Percentiles rank a stretch among this genome's conserved stretches.
Evolutionary conservation across 169 alveolate species (phyloP).

Genomic region (Plasmodium reichenowi): DNA sequence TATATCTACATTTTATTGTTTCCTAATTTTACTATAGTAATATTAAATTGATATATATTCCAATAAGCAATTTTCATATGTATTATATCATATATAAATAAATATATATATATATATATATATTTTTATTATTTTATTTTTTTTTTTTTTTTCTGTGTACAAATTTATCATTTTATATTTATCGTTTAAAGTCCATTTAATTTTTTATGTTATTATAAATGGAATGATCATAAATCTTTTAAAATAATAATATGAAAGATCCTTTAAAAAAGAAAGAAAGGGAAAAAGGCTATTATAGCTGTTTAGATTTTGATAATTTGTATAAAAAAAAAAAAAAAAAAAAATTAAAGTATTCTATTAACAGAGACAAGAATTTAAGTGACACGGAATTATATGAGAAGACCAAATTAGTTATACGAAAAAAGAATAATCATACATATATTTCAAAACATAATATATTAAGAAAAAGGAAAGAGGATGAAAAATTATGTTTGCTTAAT

Average conservation of each 20-base stretch:
- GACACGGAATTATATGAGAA: constrained; percentile 53
- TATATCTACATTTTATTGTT: too few relatives aligned
- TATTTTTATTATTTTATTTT: neutral
- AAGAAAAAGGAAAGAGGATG: constrained; percentile 4
- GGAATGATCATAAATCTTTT: neutral
- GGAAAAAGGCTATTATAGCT: constrained; percentile 70
- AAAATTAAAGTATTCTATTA: constrained; percentile 44
- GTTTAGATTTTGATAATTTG: constrained; percentile 65
- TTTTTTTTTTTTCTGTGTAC: neutral
- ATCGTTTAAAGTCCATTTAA: neutral
- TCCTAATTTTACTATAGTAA: too few relatives aligned
- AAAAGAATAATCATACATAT: constrained; percentile 36
- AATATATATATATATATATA: too few relatives aligned
- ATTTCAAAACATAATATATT: constrained; percentile 38
- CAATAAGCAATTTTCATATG: too few relatives aligned
- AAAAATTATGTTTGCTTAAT: constrained; percentile 29
- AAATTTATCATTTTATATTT: neutral
- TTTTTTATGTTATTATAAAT: neutral
- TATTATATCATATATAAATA: too few relatives aligned
- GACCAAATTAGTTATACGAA: constrained; percentile 26
- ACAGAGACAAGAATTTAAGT: constrained; percentile 52
- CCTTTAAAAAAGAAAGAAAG: constrained; percentile 45
- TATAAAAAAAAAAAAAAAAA: constrained; percentile 70
- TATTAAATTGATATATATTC: too few relatives aligned
- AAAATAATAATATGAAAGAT: constrained; percentile 33